Evolutionary conservation across 345 rosid species (phyloP).

Genomic region (Melastoma malabathricum): DNA sequence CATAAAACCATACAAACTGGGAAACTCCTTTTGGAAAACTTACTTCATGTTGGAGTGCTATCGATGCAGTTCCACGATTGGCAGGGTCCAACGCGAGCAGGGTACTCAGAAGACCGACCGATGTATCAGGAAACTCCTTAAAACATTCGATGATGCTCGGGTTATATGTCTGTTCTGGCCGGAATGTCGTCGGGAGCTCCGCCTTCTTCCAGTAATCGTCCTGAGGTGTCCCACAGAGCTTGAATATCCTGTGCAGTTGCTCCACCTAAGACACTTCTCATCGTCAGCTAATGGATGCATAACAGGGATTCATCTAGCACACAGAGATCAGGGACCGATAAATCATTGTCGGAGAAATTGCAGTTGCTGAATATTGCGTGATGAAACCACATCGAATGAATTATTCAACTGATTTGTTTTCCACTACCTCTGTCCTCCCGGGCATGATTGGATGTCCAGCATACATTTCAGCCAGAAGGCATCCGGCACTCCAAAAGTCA

Average conservation of each 20-base stretch:
- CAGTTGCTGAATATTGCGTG: too few species aligned
- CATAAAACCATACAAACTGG: neutral
- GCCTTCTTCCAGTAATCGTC: slow-evolving; percentile 80
- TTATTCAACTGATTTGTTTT: neutral
- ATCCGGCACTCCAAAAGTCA: slow-evolving; percentile 64
- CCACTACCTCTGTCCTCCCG: slow-evolving; percentile 43
- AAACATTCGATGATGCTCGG: slow-evolving; percentile 24
- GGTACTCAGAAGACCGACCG: slow-evolving; percentile 36
- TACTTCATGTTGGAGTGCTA: slow-evolving; percentile 35
- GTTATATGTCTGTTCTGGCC: slow-evolving; percentile 34
- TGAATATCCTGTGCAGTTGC: slow-evolving; percentile 75
- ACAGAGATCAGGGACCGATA: too few species aligned
- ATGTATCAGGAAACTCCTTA: slow-evolving; percentile 29
- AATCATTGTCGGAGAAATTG: too few species aligned
- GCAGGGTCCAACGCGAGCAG: slow-evolving; percentile 53
- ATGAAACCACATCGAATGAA: too few species aligned
- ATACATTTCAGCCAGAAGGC: slow-evolving; percentile 61
- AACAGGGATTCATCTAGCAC: too few species aligned
- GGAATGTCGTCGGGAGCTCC: slow-evolving; percentile 43
- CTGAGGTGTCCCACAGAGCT: slow-evolving; percentile 76
- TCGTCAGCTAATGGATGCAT: slow-evolving; percentile 3
- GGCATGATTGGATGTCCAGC: slow-evolving; percentile 41
- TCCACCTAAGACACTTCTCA: slow-evolving; percentile 37
- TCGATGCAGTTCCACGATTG: slow-evolving; percentile 32
- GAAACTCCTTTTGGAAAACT: slow-evolving; percentile 1